Evolutionary conservation across 495 filamentous ascomycete genomes (phyloP).

Genomic region (Hypomontagnella submonticulosa): DNA sequence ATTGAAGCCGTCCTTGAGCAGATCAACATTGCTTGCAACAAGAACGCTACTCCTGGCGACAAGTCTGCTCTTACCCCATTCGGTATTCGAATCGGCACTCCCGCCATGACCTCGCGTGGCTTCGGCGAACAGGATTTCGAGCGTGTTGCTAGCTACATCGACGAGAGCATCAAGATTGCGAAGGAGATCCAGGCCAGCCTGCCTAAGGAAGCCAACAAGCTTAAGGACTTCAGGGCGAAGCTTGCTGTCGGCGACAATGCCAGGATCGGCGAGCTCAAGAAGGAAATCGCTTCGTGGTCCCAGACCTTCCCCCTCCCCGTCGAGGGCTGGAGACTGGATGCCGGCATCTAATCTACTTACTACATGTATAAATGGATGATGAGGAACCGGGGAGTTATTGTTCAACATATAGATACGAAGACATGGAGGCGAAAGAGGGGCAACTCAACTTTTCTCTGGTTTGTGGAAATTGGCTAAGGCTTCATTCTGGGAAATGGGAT

Average conservation of each 20-base stretch:
- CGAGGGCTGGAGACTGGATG: slow-evolving; percentile 67
- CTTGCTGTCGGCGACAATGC: slow-evolving; percentile 78
- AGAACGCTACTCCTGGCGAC: slow-evolving; percentile 98
- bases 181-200: slow-evolving; percentile 83
- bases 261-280: slow-evolving; percentile 82
- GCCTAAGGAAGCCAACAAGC: slow-evolving; percentile 97
- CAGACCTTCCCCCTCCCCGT: slow-evolving; percentile 93
- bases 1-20: slow-evolving; percentile 97
- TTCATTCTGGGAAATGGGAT: slow-evolving; percentile 40
- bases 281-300: slow-evolving; percentile 91
- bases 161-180: slow-evolving; percentile 81
- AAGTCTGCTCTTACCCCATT: slow-evolving; percentile 95
- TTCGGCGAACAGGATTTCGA: slow-evolving; percentile 95
- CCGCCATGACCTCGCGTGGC: slow-evolving; percentile 95
- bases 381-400: slow-evolving; percentile 34
- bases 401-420: slow-evolving; percentile 47
- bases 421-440: slow-evolving; percentile 40
- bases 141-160: slow-evolving; percentile 89
- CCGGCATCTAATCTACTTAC: slow-evolving; percentile 58
- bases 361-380: slow-evolving; percentile 26
- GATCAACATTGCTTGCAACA: slow-evolving; percentile 99
- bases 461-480: slow-evolving; percentile 36
- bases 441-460: slow-evolving; percentile 51
- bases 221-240: slow-evolving; percentile 98
- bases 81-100: slow-evolving; percentile 94